Evolutionary conservation across 768 basidiomycete genomes (phyloP).

Genomic region (Kwoniella dejecticola): DNA sequence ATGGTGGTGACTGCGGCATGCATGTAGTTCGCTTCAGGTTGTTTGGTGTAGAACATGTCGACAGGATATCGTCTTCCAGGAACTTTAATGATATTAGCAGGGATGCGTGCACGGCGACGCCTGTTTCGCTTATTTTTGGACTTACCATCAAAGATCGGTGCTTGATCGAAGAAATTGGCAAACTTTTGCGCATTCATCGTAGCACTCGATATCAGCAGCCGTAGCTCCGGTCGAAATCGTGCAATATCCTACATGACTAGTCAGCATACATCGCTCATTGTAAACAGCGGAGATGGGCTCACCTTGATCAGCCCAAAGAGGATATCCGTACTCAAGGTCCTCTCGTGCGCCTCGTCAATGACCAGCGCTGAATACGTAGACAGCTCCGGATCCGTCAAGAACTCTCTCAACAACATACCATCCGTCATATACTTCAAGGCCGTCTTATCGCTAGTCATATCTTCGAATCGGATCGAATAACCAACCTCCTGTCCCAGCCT

Average conservation of each 20-base stretch:
- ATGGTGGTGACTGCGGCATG: slow-evolving; percentile 98
- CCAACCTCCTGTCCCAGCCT: slow-evolving; percentile 98
- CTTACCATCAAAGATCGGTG: slow-evolving; percentile 89
- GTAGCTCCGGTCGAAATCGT: slow-evolving; percentile 76
- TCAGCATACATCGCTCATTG: slow-evolving; percentile 9
- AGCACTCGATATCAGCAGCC: slow-evolving; percentile 84
- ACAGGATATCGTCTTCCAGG: slow-evolving; percentile 97
- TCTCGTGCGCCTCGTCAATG: slow-evolving; percentile 98
- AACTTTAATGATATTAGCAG: slow-evolving; percentile 60
- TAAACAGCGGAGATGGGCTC: slow-evolving; percentile 54
- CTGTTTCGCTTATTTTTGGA: slow-evolving; percentile 7
- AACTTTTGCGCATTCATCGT: slow-evolving; percentile 99
- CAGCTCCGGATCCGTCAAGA: slow-evolving; percentile 94
- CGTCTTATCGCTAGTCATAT: slow-evolving; percentile 98
- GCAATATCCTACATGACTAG: slow-evolving; percentile 26
- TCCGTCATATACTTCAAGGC: slow-evolving; percentile 99
- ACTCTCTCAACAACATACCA: slow-evolving; percentile 95
- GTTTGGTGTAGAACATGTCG: slow-evolving; percentile 97
- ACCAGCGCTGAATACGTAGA: slow-evolving; percentile 93
- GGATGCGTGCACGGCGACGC: not conserved
- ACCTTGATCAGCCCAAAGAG: slow-evolving; percentile 98
- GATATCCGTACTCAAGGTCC: slow-evolving; percentile 97
- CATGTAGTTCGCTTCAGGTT: slow-evolving; percentile 98
- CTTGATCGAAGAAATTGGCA: slow-evolving; percentile 93
- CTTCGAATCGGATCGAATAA: slow-evolving; percentile 99